Evolutionary conservation across 208 protist species (phyloP), one percentile per base, ranked within the genome.

Genomic region (Leishmania tropica): DNA sequence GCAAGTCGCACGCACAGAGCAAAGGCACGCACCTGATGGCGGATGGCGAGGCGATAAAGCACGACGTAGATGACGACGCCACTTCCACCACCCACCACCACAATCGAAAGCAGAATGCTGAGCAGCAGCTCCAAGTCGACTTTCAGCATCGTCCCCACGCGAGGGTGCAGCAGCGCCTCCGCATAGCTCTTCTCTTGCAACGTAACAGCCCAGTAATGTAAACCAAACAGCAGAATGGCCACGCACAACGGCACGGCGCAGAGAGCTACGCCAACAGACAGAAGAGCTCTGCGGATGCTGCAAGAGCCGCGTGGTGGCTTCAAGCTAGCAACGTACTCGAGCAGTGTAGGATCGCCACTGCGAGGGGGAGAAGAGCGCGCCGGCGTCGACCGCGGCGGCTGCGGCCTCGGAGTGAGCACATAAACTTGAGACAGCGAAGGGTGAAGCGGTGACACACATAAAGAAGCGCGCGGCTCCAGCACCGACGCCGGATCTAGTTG

Each of bases 141-240:
- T 19, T 28, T 65, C 24, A 60, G 35, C 81, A 92, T 86, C 4
- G 51, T 13, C 0, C 85, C 87, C 37, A 83, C 40, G n/a, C 81
- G 77, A 28, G 65, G 31, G 17, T n/a, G 76, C 0, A 28, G 42
- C 58, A 67, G 13, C 35, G 31, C 19, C 8, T 47, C 15, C 2
- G 47, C 31, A 79, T 75, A 75, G 35, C 45, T 54, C 24, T 58
- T 35, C 51, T 85, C 65, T 71, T 88, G 78, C 40, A 78, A 10
- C 28, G 68, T 76, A 19, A 81, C 78, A 37, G 83, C 85, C 84
- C 85, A 93, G 79, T 81, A 93, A 80, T 93, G 81, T 15, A 93
- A 67, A 6, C 83, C 81, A 37, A 93, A 83, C 48, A 93, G 48
- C 42, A 90, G 42, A 8, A 87, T 65, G 19, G 76, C 79, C 1